These are phyloP conservation scores for Chytridium lagenaria DNA, from an alignment of 371 early-diverging fungal genomes.

Conservation along the genomic window DNA sequence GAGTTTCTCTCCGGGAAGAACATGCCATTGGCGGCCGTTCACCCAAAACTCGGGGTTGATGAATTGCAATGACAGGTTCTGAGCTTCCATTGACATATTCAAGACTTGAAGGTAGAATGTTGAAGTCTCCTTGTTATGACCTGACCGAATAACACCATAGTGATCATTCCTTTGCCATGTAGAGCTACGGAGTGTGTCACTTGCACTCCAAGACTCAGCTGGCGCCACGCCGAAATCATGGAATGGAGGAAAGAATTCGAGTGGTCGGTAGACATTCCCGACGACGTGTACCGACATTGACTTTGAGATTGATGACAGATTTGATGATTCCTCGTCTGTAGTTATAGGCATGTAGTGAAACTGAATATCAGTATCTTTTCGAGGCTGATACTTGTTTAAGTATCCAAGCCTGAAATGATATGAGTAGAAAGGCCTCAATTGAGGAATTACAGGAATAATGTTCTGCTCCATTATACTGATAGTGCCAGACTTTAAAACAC, in stretches of 20 bases:
- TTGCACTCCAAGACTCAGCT: slow-evolving; percentile 42
- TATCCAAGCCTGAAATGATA: slow-evolving; percentile 58
- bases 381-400: slow-evolving; percentile 45
- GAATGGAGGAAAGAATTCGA: slow-evolving; percentile 57
- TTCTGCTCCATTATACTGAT: slow-evolving; percentile 13
- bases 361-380: slow-evolving; percentile 44
- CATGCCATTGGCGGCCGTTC: slow-evolving; percentile 51
- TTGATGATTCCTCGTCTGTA: slow-evolving; percentile 44
- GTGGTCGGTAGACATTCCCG: slow-evolving; percentile 52
- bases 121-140: not conserved
- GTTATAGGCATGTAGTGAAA: slow-evolving; percentile 59
- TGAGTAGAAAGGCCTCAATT: slow-evolving; percentile 56
- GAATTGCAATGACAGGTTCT: slow-evolving; percentile 52
- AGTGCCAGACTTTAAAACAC: slow-evolving; percentile 13
- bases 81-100: slow-evolving; percentile 60
- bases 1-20: slow-evolving; percentile 56
- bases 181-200: slow-evolving; percentile 30
- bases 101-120: slow-evolving; percentile 44
- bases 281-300: slow-evolving; percentile 38
- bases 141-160: slow-evolving; percentile 23
- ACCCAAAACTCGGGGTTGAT: slow-evolving; percentile 55
- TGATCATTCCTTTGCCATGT: not conserved
- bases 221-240: slow-evolving; percentile 60
- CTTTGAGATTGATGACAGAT: slow-evolving; percentile 30
- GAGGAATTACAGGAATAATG: slow-evolving; percentile 38